A percentile compares a stretch with the other conserved stretches of the same genome.
phyloP scores from a whole-genome alignment of 202 grass and related monocot species.

The Cymbopogon flexuosus region DNA sequence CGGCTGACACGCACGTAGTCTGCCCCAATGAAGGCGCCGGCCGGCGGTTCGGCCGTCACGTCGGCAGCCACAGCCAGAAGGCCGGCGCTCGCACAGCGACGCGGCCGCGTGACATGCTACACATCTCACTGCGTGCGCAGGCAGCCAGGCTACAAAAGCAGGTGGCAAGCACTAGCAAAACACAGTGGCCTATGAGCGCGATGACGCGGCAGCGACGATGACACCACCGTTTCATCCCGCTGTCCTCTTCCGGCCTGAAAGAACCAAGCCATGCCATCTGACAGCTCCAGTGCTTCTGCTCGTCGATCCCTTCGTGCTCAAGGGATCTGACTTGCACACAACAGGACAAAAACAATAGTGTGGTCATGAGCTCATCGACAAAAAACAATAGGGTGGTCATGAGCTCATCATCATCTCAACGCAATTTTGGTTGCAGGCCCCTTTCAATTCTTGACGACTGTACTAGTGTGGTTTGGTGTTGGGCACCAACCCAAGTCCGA shows the following conservation, averaged over 20 bases:
- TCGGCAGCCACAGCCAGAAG: not conserved
- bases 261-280: not conserved
- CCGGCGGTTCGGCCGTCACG: constrained; percentile 14
- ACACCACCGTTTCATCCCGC: not conserved
- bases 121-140: not conserved
- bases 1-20: not conserved
- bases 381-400: too few species aligned
- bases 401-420: not conserved
- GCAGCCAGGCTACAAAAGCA: not conserved
- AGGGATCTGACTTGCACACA: not conserved
- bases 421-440: not conserved
- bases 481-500: not conserved
- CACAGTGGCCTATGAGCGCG: not conserved
- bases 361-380: not conserved
- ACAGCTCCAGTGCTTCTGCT: not conserved
- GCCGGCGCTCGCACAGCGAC: not conserved
- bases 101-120: not conserved
- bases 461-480: not conserved
- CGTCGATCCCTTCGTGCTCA: not conserved
- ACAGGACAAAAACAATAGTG: not conserved
- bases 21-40: not conserved
- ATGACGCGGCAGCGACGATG: not conserved
- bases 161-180: not conserved
- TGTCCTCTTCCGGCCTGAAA: not conserved
- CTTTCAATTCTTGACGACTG: constrained; percentile 5